These are phyloP conservation scores for Nemania sp. DNA, from an alignment of 2,329 filamentous ascomycete species.

Conservation along the genomic window DNA sequence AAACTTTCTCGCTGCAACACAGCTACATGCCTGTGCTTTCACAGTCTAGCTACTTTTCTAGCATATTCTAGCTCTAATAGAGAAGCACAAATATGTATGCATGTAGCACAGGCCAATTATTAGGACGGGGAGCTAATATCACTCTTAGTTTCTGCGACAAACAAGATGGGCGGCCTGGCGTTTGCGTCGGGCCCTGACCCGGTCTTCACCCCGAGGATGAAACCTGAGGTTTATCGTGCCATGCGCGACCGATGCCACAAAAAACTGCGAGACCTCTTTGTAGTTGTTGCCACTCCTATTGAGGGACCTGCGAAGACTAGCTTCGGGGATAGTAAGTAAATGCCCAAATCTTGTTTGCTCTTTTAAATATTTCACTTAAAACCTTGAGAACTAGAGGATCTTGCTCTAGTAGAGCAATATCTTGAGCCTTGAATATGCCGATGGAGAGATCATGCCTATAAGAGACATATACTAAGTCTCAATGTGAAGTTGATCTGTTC, in stretches of 20 bases:
- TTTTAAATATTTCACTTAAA: neutral
- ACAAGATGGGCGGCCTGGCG: slow-evolving; percentile 73
- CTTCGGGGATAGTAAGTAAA: slow-evolving; percentile 68
- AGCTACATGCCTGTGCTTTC: neutral
- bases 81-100: neutral
- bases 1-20: neutral
- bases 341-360: neutral
- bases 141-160: neutral
- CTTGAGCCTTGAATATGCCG: no score
- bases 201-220: slow-evolving; percentile 75
- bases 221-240: slow-evolving; percentile 64
- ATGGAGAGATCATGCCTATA: neutral
- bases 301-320: slow-evolving; percentile 76
- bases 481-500: slow-evolving; percentile 70
- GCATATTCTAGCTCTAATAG: neutral
- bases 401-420: neutral
- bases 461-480: slow-evolving; percentile 12
- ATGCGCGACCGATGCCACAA: slow-evolving; percentile 61
- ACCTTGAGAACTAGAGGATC: neutral
- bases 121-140: neutral
- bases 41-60: neutral
- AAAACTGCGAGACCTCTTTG: slow-evolving; percentile 64
- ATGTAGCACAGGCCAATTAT: neutral
- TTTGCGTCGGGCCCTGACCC: slow-evolving; percentile 62
- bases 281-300: slow-evolving; percentile 68